Percentiles rank a stretch among this genome's conserved stretches.
Evolutionary conservation across 2,329 filamentous ascomycete species (phyloP).

Genomic region (Diaporthe amygdali): DNA sequence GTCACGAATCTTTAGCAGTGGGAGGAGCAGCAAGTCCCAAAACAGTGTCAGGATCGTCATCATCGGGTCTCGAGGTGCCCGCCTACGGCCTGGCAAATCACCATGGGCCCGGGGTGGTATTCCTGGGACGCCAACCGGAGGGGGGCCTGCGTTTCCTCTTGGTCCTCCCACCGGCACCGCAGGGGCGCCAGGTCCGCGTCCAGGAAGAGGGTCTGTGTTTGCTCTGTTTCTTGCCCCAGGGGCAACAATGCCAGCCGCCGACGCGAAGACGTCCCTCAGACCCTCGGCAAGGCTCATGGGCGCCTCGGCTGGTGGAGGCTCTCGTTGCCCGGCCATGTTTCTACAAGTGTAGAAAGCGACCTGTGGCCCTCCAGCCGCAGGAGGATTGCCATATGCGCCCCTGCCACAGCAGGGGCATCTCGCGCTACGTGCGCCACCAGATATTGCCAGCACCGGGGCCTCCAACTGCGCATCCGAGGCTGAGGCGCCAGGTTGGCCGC

Average conservation of each 20-base stretch:
- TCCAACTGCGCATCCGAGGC: neutral
- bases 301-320: neutral
- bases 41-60: neutral
- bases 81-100: no score
- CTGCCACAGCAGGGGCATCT: slow-evolving; percentile 9
- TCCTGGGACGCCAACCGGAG: neutral
- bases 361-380: neutral
- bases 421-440: neutral
- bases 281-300: neutral
- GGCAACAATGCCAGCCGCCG: neutral
- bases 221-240: neutral
- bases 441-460: neutral
- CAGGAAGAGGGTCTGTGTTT: neutral
- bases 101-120: neutral
- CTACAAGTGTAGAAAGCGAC: slow-evolving; percentile 13
- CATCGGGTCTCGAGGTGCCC: neutral
- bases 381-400: neutral
- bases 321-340: neutral
- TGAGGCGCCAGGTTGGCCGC: neutral
- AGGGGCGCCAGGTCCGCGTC: neutral
- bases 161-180: no score
- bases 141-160: neutral
- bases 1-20: neutral
- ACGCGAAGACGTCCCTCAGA: neutral
- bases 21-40: neutral